Base-by-base conservation (phyloP, 2,329 filamentous ascomycete species). In the Cytospora paraplurivora region DNA sequence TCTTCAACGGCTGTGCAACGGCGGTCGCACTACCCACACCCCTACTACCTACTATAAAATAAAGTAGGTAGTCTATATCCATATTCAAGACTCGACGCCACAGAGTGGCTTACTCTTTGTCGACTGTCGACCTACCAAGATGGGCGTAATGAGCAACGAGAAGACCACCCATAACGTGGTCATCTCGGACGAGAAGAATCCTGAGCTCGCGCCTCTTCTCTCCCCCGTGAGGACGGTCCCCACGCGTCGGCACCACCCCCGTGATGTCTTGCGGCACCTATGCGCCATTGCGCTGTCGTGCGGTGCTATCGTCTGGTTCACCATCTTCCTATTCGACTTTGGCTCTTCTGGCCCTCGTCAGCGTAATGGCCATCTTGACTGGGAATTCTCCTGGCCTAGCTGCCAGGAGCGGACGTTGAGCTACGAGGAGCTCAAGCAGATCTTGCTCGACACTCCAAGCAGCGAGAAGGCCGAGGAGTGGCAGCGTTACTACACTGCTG, bases 401-500 rank as follows among this genome's bases (percentile, higher is more conserved):
- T 71, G 70, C 35, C 68, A 73, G 32, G 67, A 69, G 27, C 66
- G 68, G n/a, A 72, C 69, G 50, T 63, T 83, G 58, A 72, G 71
- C 33, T 82, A 81, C 64, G 78, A 82, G 41, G 77, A 87, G 68
- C 77, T 89, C n/a, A 77, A 82, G 66, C 69, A 76, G 7, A 83
- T 89, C 35, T 73, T 89, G 44, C 76, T 88, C 51, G 79, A 84
- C 34, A 88, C 85, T 0, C 87, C 87, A 6, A 82, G 80, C 62
- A 78, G 81, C 35, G 76, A 83, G 54, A 82, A 81, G 67, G 84
- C 84, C 10, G 81, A 84, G 67, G 86, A 92, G 76, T 93, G 90
- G 90, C 91, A 87, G 74, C 80, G 80, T 66, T 94, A 93, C 74
- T 94, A 94, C 71, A 91, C 91, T 0, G 79, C 88, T 0, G 91